Percentiles rank a stretch among this genome's conserved stretches.
These are phyloP conservation scores for Hydnomerulius pinastri DNA, from an alignment of 768 basidiomycete species.

Conservation along the genomic window DNA sequence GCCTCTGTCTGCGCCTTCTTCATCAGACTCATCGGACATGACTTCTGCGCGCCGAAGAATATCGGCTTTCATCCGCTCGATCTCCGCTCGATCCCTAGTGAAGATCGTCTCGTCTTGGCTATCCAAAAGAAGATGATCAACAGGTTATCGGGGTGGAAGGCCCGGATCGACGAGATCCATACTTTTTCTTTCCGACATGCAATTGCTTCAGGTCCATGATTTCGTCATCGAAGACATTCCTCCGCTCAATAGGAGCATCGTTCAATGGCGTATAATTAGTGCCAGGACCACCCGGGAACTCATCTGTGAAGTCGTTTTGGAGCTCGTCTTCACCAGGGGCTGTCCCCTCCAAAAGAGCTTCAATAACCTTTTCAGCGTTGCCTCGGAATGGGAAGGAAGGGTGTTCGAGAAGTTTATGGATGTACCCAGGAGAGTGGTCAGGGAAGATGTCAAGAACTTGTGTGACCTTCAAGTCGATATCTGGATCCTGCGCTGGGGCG, in stretches of 20 bases:
- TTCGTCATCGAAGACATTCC: slow-evolving; percentile 78
- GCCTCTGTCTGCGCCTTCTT: slow-evolving; percentile 49
- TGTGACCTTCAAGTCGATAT: slow-evolving; percentile 57
- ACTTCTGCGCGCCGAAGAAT: slow-evolving; percentile 78
- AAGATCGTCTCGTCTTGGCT: slow-evolving; percentile 49
- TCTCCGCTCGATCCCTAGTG: slow-evolving; percentile 56
- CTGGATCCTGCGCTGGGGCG: slow-evolving; percentile 33
- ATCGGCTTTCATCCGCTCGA: slow-evolving; percentile 80
- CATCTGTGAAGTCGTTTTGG: slow-evolving; percentile 8
- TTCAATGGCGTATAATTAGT: neutral
- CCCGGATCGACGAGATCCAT: slow-evolving; percentile 16
- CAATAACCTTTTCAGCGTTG: slow-evolving; percentile 63
- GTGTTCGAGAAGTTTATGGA: slow-evolving; percentile 57
- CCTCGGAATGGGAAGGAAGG: slow-evolving; percentile 49
- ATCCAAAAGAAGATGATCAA: slow-evolving; percentile 4
- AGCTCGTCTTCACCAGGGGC: slow-evolving; percentile 46
- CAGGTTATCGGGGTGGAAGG: slow-evolving; percentile 2
- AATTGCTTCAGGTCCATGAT: slow-evolving; percentile 62
- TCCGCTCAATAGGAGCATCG: slow-evolving; percentile 44
- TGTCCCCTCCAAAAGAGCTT: slow-evolving; percentile 74
- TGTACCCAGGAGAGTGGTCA: slow-evolving; percentile 54
- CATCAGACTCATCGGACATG: slow-evolving; percentile 64
- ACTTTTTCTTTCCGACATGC: slow-evolving; percentile 68
- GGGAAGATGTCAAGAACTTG: slow-evolving; percentile 82
- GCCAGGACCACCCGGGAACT: neutral